Base-by-base conservation (phyloP, 441 rosid species). In the Erodium trifolium region DNA sequence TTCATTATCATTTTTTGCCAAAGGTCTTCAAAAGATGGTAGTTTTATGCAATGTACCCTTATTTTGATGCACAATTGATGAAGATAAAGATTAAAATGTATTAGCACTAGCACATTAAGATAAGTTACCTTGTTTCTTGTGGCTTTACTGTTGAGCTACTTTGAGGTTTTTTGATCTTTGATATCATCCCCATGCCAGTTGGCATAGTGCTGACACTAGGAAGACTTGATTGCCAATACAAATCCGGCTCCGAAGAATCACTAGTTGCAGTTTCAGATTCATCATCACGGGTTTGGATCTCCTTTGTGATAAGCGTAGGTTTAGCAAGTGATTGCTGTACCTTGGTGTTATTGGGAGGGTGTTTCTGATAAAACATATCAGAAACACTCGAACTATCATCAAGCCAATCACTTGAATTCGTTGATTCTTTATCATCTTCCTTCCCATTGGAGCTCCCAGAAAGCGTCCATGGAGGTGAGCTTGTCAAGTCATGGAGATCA, bases 191-290 rank as follows among this genome's bases (percentile, higher is more conserved):
- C 7, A 55, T 5, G 27, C 62, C 2, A 63, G 34, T 80, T 9
- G 84, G 86, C 67, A 70, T 37, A 78, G 71, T 87, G 70, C 80
- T 69, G 62, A 34, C 72, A 77, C 70, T 86, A 14, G 87, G 90
- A 78, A 84, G 70, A 27, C 29, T 68, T 85, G 72, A 78, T 75
- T 78, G 83, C 84, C 79, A 85, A 71, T 70, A 16, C 73, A 74
- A 47, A 65, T 86, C 91, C 4, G 82, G 65, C 63, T 86, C 93
- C 1, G 88, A 86, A 72, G 84, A 80, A 43, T 88, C 93, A n/a
- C 88, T 86, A 14, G 82, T 69, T 13, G 81, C 79, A 17, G 80
- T 83, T 51, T 85, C 93, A 2, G 68, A 19, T 1, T 43, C 82
- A 68, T 85, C 84, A 14, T 82, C 92, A 8, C 11, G 29, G 31